These are phyloP conservation scores for Hyaloscypha finlandica DNA, from an alignment of 495 filamentous ascomycete species.

Conservation along the genomic window DNA sequence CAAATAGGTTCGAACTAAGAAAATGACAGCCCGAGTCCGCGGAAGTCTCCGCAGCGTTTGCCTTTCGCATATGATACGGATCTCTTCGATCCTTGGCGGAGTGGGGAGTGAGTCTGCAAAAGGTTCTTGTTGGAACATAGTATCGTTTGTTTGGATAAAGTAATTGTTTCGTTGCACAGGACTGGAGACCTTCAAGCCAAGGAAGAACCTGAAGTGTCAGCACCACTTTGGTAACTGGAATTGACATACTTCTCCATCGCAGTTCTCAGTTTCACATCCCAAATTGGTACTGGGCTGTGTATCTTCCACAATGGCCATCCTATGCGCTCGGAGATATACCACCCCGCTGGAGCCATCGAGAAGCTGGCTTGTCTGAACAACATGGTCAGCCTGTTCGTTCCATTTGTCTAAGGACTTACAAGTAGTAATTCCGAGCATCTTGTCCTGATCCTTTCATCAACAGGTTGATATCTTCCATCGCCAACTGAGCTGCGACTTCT, in stretches of 20 bases:
- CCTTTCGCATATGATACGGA: conserved; percentile 44
- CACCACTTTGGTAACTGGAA: neutral
- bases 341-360: conserved; percentile 56
- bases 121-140: conserved; percentile 29
- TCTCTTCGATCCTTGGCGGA: conserved; percentile 19
- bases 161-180: conserved; percentile 29
- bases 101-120: conserved; percentile 14
- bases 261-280: conserved; percentile 53
- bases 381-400: no score
- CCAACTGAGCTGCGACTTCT: conserved; percentile 54
- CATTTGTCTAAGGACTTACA: conserved; percentile 12
- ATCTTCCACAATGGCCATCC: conserved; percentile 53
- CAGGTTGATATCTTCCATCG: conserved; percentile 59
- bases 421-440: conserved; percentile 48
- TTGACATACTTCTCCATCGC: conserved; percentile 53
- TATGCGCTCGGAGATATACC: conserved; percentile 55
- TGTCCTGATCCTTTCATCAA: conserved; percentile 43
- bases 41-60: conserved; percentile 57
- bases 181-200: conserved; percentile 16
- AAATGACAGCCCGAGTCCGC: conserved; percentile 48
- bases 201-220: conserved; percentile 21
- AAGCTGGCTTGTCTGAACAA: conserved; percentile 51
- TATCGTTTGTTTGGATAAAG: conserved; percentile 24
- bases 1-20: conserved; percentile 56
- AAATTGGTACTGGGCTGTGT: conserved; percentile 53